These are phyloP conservation scores for Fusarium nematophilum DNA, from an alignment of 2,329 filamentous ascomycete genomes.

Conservation along the genomic window DNA sequence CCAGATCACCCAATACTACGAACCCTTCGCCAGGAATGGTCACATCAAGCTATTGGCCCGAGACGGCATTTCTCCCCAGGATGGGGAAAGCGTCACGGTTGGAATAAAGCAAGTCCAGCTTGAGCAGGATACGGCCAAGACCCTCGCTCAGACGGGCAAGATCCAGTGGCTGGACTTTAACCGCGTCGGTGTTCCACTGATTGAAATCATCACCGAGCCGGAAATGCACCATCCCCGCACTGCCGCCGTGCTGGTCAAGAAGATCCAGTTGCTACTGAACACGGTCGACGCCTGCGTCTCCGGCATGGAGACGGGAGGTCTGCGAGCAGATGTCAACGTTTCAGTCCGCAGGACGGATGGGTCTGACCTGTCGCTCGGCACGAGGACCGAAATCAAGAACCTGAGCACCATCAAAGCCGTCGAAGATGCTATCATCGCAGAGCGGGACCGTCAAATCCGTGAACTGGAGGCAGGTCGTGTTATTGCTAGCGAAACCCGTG, in stretches of 20 bases:
- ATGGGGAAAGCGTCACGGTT: slow-evolving; percentile 76
- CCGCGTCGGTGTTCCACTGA: slow-evolving; percentile 87
- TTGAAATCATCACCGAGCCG: slow-evolving; percentile 95
- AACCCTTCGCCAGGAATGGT: slow-evolving; percentile 77
- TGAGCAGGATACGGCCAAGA: slow-evolving; percentile 98
- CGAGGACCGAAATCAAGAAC: slow-evolving; percentile 97
- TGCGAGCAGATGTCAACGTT: slow-evolving; percentile 95
- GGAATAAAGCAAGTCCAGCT: slow-evolving; percentile 95
- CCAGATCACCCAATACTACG: slow-evolving; percentile 97
- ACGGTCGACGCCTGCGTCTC: slow-evolving; percentile 86
- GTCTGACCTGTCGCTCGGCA: slow-evolving; percentile 68
- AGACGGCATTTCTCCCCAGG: slow-evolving; percentile 82
- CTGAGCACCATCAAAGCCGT: slow-evolving; percentile 94
- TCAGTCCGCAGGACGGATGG: slow-evolving; percentile 76
- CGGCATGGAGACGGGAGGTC: slow-evolving; percentile 92
- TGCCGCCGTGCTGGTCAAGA: slow-evolving; percentile 88
- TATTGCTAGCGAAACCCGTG: slow-evolving; percentile 88
- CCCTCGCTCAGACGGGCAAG: slow-evolving; percentile 78
- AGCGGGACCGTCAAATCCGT: slow-evolving; percentile 87
- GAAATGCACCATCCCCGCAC: slow-evolving; percentile 88
- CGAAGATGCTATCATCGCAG: slow-evolving; percentile 92
- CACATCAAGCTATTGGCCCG: slow-evolving; percentile 75
- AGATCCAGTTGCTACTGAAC: slow-evolving; percentile 84
- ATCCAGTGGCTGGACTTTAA: slow-evolving; percentile 92
- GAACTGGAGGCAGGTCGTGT: slow-evolving; percentile 80